Conservation (phyloP, 257 asterid species). For the Paulownia fortunei region DNA sequence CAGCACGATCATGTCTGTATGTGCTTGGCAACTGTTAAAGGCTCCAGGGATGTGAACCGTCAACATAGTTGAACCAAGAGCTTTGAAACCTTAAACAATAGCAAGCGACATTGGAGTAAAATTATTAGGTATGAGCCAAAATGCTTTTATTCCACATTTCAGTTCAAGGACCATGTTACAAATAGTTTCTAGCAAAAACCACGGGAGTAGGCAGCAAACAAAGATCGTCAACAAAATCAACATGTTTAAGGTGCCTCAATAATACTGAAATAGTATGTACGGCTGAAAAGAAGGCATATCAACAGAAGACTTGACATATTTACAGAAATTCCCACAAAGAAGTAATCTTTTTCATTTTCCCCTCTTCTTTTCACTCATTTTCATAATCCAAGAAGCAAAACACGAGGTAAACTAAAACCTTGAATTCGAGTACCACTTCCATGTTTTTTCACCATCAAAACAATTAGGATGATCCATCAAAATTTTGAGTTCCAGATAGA, state of each 20-base stretch:
- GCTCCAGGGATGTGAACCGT: slow-evolving; percentile 50
- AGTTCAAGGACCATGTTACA: slow-evolving; percentile 11
- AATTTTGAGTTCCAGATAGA: neutral
- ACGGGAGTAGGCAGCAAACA: neutral
- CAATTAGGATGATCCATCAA: neutral
- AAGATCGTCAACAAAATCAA: neutral
- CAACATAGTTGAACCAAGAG: slow-evolving; percentile 58
- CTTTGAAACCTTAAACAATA: slow-evolving; percentile 38
- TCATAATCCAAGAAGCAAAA: neutral
- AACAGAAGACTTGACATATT: neutral
- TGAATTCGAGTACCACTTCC: slow-evolving; percentile 3
- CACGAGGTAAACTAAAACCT: neutral
- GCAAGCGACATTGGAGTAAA: neutral
- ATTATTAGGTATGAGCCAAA: neutral
- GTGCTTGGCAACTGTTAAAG: slow-evolving; percentile 47
- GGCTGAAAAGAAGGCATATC: neutral
- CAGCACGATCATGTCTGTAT: slow-evolving; percentile 45
- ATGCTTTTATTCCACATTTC: slow-evolving; percentile 2
- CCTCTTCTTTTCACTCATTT: neutral
- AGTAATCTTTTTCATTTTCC: neutral
- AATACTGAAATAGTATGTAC: neutral
- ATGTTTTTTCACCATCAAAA: slow-evolving; percentile 4
- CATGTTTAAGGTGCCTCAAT: neutral
- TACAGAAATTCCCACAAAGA: neutral
- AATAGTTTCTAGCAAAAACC: neutral